Evolutionary conservation across 768 basidiomycete genomes (phyloP).

Genomic region (Saitozyma podzolica): DNA sequence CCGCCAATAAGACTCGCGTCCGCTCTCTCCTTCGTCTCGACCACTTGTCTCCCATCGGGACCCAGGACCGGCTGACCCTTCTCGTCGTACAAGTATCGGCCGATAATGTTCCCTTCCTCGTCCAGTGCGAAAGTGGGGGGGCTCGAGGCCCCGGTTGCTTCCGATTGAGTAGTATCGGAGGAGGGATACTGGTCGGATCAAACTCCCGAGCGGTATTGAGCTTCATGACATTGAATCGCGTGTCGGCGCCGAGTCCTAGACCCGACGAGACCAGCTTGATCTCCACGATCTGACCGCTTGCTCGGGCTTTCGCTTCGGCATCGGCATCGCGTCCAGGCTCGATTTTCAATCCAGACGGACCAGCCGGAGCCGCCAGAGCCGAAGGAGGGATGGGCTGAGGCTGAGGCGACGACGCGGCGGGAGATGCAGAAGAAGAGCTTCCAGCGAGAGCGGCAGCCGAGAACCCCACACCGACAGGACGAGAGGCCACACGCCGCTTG

Average conservation of each 20-base stretch:
- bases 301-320: neutral
- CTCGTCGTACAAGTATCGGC: slow-evolving; percentile 39
- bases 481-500: slow-evolving; percentile 22
- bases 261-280: slow-evolving; percentile 41
- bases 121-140: slow-evolving; percentile 31
- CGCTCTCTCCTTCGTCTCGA: slow-evolving; percentile 31
- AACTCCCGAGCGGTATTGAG: slow-evolving; percentile 26
- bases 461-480: slow-evolving; percentile 8
- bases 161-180: slow-evolving; percentile 33
- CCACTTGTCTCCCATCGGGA: slow-evolving; percentile 27
- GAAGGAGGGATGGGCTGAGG: neutral
- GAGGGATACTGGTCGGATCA: slow-evolving; percentile 24
- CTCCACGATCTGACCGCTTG: slow-evolving; percentile 19
- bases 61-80: slow-evolving; percentile 38
- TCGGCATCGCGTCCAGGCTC: slow-evolving; percentile 15
- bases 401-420: slow-evolving; percentile 4
- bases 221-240: slow-evolving; percentile 39
- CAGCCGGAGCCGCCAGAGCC: neutral
- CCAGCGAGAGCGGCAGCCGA: slow-evolving; percentile 5
- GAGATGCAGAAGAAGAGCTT: neutral
- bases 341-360: neutral
- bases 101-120: slow-evolving; percentile 32
- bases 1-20: slow-evolving; percentile 37
- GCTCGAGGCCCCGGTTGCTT: slow-evolving; percentile 37
- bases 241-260: slow-evolving; percentile 1